These are phyloP conservation scores for Xylaria sp. DNA, from an alignment of 2,329 filamentous ascomycete species.

Conservation along the genomic window DNA sequence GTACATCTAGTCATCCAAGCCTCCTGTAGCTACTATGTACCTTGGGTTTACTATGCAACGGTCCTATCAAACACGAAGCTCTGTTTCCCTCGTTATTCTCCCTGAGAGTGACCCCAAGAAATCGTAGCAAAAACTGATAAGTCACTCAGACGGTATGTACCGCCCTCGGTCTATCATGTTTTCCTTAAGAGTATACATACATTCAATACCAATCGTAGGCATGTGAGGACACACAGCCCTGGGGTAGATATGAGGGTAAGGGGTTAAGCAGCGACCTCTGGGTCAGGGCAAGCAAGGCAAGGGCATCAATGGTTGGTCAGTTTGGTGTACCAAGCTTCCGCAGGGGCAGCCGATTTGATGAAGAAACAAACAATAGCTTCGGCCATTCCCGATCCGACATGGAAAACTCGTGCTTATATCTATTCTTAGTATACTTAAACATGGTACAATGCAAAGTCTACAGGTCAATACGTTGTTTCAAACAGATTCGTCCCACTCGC, in stretches of 20 bases:
- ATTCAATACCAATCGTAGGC: neutral
- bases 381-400: conserved; percentile 1
- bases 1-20: neutral
- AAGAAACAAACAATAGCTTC: conserved; percentile 1
- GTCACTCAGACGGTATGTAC: neutral
- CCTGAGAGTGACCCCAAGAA: neutral
- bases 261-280: neutral
- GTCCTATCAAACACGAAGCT: neutral
- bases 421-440: conserved; percentile 1
- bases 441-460: neutral
- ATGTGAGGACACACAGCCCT: neutral
- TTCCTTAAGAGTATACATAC: neutral
- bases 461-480: neutral
- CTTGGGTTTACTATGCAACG: neutral
- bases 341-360: neutral
- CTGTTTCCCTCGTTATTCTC: neutral
- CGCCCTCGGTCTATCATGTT: neutral
- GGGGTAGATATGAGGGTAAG: neutral
- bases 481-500: neutral
- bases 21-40: neutral
- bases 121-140: neutral
- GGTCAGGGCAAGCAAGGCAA: conserved; percentile 5
- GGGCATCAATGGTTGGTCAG: conserved; percentile 15
- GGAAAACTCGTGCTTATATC: neutral
- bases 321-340: conserved; percentile 3